A percentile compares a stretch with the other conserved stretches of the same genome.
phyloP scores from a whole-genome alignment of 163 green algal species.

The Scenedesmus sp. region DNA sequence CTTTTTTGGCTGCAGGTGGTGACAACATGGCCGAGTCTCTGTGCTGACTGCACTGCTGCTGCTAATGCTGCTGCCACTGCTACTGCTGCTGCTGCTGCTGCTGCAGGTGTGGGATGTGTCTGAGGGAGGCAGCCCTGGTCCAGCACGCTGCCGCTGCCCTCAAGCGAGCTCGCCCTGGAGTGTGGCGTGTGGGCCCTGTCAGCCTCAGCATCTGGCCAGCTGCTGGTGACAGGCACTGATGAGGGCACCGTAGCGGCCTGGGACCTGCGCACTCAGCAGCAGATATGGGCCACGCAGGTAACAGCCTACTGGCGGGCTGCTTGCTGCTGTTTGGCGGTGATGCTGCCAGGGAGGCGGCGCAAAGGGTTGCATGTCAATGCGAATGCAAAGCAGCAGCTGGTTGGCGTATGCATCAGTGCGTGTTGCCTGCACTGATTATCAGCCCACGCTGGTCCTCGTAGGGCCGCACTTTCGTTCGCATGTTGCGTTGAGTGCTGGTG shows the following conservation, averaged over 20 bases:
- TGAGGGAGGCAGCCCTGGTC: conserved; percentile 82
- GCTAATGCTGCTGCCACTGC: too few species aligned
- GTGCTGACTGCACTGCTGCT: conserved; percentile 42
- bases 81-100: background rate
- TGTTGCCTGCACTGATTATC: background rate
- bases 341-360: background rate
- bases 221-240: conserved; percentile 79
- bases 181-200: conserved; percentile 76
- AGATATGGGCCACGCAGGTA: conserved; percentile 53
- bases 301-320: background rate
- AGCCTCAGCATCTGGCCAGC: conserved; percentile 18
- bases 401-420: background rate
- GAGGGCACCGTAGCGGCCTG: conserved; percentile 77
- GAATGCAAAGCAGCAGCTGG: background rate
- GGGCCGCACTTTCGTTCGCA: too few species aligned
- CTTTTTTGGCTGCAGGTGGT: too few species aligned
- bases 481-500: too few species aligned
- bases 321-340: background rate
- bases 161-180: conserved; percentile 70
- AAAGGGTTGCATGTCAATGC: background rate
- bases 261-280: conserved; percentile 66
- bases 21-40: background rate
- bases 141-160: conserved; percentile 53
- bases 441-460: too few species aligned
- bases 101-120: conserved; percentile 70